phyloP scores from a whole-genome alignment of 2,329 filamentous ascomycete genomes.

The Trichoderma harzianum region DNA sequence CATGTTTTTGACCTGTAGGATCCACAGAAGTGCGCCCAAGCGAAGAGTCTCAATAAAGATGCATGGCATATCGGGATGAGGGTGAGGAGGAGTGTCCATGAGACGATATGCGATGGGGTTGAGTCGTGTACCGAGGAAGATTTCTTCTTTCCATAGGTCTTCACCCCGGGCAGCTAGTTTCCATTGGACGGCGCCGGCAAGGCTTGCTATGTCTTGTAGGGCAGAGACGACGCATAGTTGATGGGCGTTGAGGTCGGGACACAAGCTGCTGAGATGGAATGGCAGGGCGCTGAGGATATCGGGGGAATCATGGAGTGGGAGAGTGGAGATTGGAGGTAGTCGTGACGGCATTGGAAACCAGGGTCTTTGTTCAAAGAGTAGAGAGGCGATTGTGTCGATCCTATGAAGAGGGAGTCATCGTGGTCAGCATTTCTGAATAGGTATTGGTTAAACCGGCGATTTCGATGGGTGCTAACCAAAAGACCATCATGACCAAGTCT shows the following conservation, averaged over 20 bases:
- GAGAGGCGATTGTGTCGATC: conserved; percentile 6
- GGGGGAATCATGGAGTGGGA: neutral
- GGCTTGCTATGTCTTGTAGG: neutral
- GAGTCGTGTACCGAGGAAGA: neutral
- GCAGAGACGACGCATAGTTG: neutral
- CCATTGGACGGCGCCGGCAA: neutral
- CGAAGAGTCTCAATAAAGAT: neutral
- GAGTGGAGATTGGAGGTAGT: neutral
- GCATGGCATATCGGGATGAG: neutral
- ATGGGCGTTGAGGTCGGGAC: neutral
- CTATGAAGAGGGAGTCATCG: neutral
- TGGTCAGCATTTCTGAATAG: neutral
- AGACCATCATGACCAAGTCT: neutral
- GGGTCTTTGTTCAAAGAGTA: conserved; percentile 7
- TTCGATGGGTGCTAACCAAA: neutral
- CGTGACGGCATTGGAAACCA: conserved; percentile 3
- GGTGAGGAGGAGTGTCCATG: neutral
- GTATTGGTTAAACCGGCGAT: neutral
- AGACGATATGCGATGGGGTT: conserved; percentile 11
- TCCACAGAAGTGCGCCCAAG: conserved; percentile 5
- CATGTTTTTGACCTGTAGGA: conserved; percentile 1
- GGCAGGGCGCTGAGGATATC: neutral
- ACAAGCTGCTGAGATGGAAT: neutral
- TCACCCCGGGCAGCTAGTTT: neutral
- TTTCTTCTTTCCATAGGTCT: conserved; percentile 8